Percentiles rank a stretch among this genome's conserved stretches.
Conservation (phyloP, 2,329 filamentous ascomycete species). For the Akanthomyces lecanii region DNA sequence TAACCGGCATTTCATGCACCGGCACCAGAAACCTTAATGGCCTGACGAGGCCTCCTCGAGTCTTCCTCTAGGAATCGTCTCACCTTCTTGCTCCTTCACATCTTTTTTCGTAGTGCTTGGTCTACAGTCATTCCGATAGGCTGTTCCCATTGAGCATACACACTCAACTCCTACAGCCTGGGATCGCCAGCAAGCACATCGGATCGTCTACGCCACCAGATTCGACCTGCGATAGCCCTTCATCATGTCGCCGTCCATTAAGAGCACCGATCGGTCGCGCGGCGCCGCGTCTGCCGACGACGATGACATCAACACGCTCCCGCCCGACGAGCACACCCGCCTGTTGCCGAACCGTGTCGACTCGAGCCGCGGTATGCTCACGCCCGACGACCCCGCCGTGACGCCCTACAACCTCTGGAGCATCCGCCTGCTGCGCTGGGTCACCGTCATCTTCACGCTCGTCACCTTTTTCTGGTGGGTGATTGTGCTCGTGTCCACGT, state of each 20-base stretch:
- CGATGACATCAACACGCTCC: slow-evolving; percentile 26
- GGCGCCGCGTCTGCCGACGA: slow-evolving; percentile 10
- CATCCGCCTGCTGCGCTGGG: slow-evolving; percentile 72
- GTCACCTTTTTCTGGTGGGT: slow-evolving; percentile 91
- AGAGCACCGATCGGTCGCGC: slow-evolving; percentile 4
- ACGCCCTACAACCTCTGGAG: slow-evolving; percentile 95
- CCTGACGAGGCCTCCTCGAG: background rate
- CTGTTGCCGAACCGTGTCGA: slow-evolving; percentile 66
- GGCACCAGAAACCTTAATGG: background rate
- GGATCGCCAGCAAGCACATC: background rate
- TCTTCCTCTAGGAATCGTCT: background rate
- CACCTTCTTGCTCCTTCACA: background rate
- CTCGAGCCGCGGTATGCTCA: slow-evolving; percentile 35
- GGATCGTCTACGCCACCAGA: background rate
- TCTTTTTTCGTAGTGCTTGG: background rate
- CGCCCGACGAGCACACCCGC: slow-evolving; percentile 53
- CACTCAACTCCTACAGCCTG: too few species aligned
- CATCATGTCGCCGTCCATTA: slow-evolving; percentile 9
- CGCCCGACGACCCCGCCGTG: slow-evolving; percentile 49
- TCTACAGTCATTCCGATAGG: too few species aligned
- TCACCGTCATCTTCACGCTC: slow-evolving; percentile 71
- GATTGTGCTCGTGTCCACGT: slow-evolving; percentile 79
- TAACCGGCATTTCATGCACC: background rate
- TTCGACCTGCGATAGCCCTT: background rate
- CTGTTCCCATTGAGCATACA: too few species aligned